Percentiles rank a stretch among this genome's conserved stretches.
Conservation (phyloP, 306 rosid genomes). For the Acacia confusa region DNA sequence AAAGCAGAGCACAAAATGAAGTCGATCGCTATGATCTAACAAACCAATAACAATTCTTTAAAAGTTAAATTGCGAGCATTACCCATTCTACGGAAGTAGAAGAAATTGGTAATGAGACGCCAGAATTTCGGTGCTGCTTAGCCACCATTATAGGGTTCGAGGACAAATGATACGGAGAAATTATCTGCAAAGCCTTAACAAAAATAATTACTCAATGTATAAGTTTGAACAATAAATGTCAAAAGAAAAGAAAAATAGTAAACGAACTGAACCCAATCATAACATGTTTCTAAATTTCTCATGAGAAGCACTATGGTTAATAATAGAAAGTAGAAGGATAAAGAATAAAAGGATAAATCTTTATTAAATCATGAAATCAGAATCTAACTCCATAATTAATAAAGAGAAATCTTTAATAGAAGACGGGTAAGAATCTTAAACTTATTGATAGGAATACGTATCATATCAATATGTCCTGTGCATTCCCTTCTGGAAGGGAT, state of each 20-base stretch:
- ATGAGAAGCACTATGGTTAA: neutral
- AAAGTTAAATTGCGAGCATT: constrained; percentile 13
- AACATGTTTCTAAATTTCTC: neutral
- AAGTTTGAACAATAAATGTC: neutral
- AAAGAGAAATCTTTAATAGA: too few species aligned
- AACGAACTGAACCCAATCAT: constrained; percentile 4
- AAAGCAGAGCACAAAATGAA: constrained; percentile 1
- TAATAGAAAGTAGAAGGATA: too few species aligned
- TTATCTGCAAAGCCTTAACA: constrained; percentile 48
- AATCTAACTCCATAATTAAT: too few species aligned
- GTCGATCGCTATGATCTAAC: neutral
- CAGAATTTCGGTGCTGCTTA: constrained; percentile 62
- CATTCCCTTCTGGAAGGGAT: neutral
- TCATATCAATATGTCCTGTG: neutral
- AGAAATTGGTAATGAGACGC: constrained; percentile 84
- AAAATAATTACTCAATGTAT: neutral
- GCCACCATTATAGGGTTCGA: constrained; percentile 62
- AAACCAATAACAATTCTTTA: neutral
- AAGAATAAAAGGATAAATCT: too few species aligned
- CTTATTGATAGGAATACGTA: too few species aligned
- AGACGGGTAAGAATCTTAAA: too few species aligned
- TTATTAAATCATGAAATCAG: too few species aligned
- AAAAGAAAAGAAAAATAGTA: neutral
- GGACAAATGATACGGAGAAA: constrained; percentile 63
- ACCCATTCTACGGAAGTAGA: constrained; percentile 96